A percentile compares a stretch with the other conserved stretches of the same genome.
phyloP scores from a whole-genome alignment of 306 rosid genomes.

The Cicer yamashitae region DNA sequence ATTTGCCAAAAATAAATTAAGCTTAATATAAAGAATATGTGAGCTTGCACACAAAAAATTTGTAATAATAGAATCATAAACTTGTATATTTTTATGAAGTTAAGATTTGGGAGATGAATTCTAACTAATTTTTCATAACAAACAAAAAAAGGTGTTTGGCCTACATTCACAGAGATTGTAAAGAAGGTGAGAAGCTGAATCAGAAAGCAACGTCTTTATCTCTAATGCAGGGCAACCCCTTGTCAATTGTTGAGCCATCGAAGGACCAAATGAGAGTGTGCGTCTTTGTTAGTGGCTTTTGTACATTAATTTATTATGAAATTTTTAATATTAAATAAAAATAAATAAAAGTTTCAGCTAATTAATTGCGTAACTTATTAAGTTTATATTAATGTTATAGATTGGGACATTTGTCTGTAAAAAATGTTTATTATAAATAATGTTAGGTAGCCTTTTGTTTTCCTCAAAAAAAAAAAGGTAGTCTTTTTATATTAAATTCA shows the following conservation, averaged over 20 bases:
- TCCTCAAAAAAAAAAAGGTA: background rate
- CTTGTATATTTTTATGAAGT: too few species aligned
- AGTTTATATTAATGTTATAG: conserved; percentile 3
- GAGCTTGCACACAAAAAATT: too few species aligned
- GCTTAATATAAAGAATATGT: too few species aligned
- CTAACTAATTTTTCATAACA: background rate
- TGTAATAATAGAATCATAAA: too few species aligned
- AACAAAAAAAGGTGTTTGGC: background rate
- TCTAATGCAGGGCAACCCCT: background rate
- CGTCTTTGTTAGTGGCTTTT: background rate
- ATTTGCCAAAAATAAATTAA: too few species aligned
- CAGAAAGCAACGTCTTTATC: conserved; percentile 5
- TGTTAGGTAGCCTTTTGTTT: background rate
- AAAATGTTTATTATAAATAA: background rate
- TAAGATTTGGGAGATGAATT: too few species aligned
- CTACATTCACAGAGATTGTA: background rate
- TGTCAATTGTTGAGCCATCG: background rate
- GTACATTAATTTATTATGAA: background rate
- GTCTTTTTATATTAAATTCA: background rate
- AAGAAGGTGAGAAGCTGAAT: background rate
- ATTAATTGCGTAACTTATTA: background rate
- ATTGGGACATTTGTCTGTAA: too few species aligned
- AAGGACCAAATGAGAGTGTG: background rate
- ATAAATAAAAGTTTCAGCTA: background rate
- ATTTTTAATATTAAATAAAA: background rate